Percentiles rank a stretch among this genome's conserved stretches.
Conservation (phyloP, 176 grass and related monocot species). For the Oryza rufipogon region DNA sequence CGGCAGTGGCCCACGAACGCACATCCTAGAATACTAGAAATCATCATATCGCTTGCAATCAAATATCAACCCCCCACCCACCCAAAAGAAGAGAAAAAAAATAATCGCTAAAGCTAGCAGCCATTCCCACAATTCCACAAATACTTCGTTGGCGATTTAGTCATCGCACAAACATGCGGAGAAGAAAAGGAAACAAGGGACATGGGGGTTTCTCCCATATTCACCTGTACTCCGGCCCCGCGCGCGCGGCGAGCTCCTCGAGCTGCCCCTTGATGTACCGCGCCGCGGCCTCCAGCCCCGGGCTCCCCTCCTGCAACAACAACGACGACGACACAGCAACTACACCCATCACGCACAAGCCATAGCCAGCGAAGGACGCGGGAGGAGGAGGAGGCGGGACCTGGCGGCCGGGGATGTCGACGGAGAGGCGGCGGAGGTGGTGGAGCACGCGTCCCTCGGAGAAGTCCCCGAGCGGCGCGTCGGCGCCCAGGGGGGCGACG, state of each 20-base stretch:
- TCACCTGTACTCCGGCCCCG: conserved; percentile 74
- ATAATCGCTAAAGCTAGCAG: neutral
- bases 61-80: neutral
- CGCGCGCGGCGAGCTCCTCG: conserved; percentile 57
- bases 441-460: conserved; percentile 80
- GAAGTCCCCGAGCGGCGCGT: conserved; percentile 61
- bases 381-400: conserved; percentile 23
- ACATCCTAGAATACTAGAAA: neutral
- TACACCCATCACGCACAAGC: neutral
- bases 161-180: neutral
- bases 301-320: conserved; percentile 71
- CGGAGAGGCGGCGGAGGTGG: conserved; percentile 75
- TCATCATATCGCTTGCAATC: neutral
- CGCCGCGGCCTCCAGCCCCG: conserved; percentile 79
- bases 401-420: conserved; percentile 78
- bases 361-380: neutral
- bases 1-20: neutral
- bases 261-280: conserved; percentile 86
- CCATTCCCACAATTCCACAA: conserved; percentile 3
- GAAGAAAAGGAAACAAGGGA: neutral
- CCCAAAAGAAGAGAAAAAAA: neutral
- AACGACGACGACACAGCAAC: conserved; percentile 18
- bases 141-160: neutral
- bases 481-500: conserved; percentile 63
- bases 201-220: neutral